Percentiles rank a stretch among this genome's conserved stretches.
These are phyloP conservation scores for Aspergillus costaricaensis DNA, from an alignment of 2,329 filamentous ascomycete species.

Conservation along the genomic window DNA sequence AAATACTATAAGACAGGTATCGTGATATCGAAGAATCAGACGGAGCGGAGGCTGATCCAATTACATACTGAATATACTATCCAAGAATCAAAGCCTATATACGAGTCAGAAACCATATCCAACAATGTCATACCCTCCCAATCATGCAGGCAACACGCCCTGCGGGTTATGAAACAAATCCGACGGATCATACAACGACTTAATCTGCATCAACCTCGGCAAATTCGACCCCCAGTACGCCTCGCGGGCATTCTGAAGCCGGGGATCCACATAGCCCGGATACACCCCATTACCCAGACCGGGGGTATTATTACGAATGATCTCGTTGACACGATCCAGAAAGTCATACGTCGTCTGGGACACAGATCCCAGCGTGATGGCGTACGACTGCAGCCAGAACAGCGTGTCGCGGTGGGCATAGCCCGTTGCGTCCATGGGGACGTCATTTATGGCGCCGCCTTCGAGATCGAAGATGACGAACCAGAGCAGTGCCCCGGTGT, in stretches of 20 bases:
- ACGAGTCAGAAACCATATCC: not conserved
- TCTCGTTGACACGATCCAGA: constrained; percentile 48
- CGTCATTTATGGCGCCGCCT: constrained; percentile 62
- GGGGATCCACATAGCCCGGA: constrained; percentile 1
- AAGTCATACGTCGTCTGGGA: constrained; percentile 53
- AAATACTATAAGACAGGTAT: too few species aligned
- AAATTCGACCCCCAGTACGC: constrained; percentile 9
- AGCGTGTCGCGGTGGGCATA: constrained; percentile 66
- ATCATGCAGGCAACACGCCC: constrained; percentile 2
- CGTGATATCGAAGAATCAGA: not conserved
- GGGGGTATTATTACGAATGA: constrained; percentile 2
- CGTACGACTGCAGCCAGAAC: constrained; percentile 66
- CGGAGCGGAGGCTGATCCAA: not conserved
- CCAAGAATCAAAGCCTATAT: not conserved
- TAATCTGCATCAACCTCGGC: not conserved
- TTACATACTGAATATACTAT: not conserved
- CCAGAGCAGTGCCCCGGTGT: constrained; percentile 59
- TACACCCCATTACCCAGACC: not conserved
- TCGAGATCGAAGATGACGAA: constrained; percentile 64
- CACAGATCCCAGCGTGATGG: constrained; percentile 51
- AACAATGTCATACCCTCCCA: too few species aligned
- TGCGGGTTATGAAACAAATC: constrained; percentile 11
- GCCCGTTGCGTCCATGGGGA: constrained; percentile 58
- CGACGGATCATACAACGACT: not conserved
- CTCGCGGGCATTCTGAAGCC: not conserved